Evolutionary conservation across 2,329 filamentous ascomycete genomes (phyloP).

Genomic region (Fusarium secorum): DNA sequence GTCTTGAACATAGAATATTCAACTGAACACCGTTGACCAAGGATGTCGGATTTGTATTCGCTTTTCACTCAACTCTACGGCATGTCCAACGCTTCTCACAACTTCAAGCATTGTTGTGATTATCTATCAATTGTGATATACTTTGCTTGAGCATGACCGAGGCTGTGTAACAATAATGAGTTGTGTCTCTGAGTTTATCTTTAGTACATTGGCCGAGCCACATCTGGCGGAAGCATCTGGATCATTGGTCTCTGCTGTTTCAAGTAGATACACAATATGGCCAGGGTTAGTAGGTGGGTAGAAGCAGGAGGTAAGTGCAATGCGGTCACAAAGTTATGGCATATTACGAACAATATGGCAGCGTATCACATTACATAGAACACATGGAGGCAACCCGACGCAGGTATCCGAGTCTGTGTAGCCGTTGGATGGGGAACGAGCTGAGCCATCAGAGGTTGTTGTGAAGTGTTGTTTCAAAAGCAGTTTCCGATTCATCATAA

Average conservation of each 20-base stretch:
- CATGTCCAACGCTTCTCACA: not conserved
- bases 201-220: not conserved
- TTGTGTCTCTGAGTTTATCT: not conserved
- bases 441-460: slow-evolving; percentile 18
- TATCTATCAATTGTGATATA: not conserved
- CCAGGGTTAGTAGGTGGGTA: too few species aligned
- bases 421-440: slow-evolving; percentile 5
- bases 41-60: not conserved
- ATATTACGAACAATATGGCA: not conserved
- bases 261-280: not conserved
- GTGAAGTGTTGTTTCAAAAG: slow-evolving; percentile 38
- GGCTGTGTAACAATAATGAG: not conserved
- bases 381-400: slow-evolving; percentile 15
- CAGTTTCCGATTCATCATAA: slow-evolving; percentile 44
- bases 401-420: slow-evolving; percentile 2
- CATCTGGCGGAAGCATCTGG: not conserved
- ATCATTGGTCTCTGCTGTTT: not conserved
- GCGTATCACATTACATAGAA: slow-evolving; percentile 1
- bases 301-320: not conserved
- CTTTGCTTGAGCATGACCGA: not conserved
- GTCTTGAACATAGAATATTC: not conserved
- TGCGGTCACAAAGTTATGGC: not conserved
- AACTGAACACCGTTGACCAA: not conserved
- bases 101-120: not conserved
- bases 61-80: not conserved